Evolutionary conservation across 2,329 filamentous ascomycete genomes (phyloP).

Genomic region (Basipetospora chlamydospora): DNA sequence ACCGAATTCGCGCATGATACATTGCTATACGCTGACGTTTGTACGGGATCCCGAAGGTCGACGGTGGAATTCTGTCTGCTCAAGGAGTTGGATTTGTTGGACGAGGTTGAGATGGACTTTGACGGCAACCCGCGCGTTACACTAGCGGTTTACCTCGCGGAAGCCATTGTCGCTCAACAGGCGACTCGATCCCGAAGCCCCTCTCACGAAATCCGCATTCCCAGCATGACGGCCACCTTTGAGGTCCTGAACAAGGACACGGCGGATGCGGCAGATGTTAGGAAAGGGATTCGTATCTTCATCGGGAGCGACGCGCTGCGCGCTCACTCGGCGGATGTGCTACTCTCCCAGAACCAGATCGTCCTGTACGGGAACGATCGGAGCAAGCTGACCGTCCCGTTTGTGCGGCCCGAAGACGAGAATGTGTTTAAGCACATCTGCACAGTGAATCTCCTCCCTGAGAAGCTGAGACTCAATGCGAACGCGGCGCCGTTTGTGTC

Average conservation of each 20-base stretch:
- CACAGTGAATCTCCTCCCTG: constrained; percentile 41
- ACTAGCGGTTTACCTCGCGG: constrained; percentile 75
- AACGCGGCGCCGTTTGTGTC: constrained; percentile 25
- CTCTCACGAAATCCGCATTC: constrained; percentile 52
- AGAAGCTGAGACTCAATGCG: constrained; percentile 41
- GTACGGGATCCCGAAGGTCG: constrained; percentile 81
- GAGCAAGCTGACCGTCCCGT: constrained; percentile 76
- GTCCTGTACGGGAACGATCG: constrained; percentile 75
- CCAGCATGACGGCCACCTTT: constrained; percentile 67
- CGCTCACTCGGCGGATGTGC: constrained; percentile 73
- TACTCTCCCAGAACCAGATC: constrained; percentile 86
- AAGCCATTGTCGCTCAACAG: constrained; percentile 68
- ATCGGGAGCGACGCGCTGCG: constrained; percentile 80
- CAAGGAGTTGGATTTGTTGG: constrained; percentile 55
- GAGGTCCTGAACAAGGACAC: constrained; percentile 50
- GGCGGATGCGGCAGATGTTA: constrained; percentile 17
- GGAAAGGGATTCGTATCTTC: constrained; percentile 64
- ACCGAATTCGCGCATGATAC: constrained; percentile 80
- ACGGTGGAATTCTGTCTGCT: constrained; percentile 64
- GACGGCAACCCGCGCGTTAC: constrained; percentile 57
- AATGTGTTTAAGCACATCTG: constrained; percentile 61
- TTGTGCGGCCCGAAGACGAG: constrained; percentile 85
- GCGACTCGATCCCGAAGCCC: constrained; percentile 60
- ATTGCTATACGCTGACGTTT: constrained; percentile 80
- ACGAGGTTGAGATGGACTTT: constrained; percentile 49